Percentiles rank a stretch among this genome's conserved stretches.
Conservation (phyloP, 2,329 filamentous ascomycete species). For the Cercospora nicotianae region DNA sequence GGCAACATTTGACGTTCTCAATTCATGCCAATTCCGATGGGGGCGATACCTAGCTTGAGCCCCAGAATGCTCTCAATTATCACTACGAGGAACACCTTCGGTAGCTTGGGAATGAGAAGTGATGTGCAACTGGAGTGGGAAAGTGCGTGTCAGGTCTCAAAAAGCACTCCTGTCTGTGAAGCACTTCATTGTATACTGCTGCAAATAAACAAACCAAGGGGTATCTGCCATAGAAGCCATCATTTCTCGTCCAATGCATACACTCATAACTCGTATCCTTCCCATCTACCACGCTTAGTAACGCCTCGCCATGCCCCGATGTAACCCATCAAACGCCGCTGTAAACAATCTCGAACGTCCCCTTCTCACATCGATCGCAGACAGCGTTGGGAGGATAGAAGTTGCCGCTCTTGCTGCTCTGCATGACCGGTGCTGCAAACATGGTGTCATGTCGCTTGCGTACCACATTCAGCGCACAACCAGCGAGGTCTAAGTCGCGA, state of each 20-base stretch:
- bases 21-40: neutral
- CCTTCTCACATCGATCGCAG: conserved; percentile 20
- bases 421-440: conserved; percentile 16
- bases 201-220: neutral
- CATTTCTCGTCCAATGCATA: neutral
- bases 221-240: conserved; percentile 9
- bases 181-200: neutral
- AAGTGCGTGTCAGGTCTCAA: neutral
- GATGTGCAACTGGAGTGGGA: neutral
- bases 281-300: neutral
- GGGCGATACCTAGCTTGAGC: neutral
- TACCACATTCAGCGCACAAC: conserved; percentile 17
- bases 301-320: neutral
- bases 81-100: neutral
- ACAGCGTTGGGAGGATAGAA: conserved; percentile 3
- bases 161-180: neutral
- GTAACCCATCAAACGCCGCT: conserved; percentile 13
- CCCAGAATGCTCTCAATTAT: neutral
- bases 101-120: neutral
- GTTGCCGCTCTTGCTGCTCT: conserved; percentile 8
- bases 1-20: no score
- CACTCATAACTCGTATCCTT: neutral
- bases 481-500: conserved; percentile 12
- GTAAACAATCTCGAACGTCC: conserved; percentile 22
- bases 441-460: conserved; percentile 14